Percentiles rank a stretch among this genome's conserved stretches.
Conservation (phyloP, 202 grass and related monocot genomes). For the Zoysia matrella region DNA sequence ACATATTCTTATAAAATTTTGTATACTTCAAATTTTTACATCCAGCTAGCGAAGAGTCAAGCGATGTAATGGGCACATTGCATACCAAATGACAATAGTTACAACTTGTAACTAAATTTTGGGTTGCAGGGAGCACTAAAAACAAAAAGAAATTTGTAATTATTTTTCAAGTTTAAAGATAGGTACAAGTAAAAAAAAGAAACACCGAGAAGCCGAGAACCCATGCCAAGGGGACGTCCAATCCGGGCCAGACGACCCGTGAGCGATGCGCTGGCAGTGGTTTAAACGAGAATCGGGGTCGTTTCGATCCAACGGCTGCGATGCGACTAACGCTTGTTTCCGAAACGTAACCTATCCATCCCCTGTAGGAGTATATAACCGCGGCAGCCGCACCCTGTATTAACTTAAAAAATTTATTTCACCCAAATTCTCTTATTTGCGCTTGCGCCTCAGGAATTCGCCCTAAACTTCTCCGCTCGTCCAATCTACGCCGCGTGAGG, state of each 20-base stretch:
- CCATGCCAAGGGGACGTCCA: neutral
- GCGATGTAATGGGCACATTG: neutral
- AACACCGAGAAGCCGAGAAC: neutral
- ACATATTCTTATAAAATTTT: no score
- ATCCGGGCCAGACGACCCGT: neutral
- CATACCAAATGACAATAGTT: neutral
- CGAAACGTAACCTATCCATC: neutral
- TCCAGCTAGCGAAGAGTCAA: no score
- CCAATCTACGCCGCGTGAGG: conserved; percentile 22
- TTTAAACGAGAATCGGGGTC: neutral
- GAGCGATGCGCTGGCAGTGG: neutral
- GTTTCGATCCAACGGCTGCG: conserved; percentile 32
- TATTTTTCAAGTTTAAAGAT: neutral
- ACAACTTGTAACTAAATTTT: no score
- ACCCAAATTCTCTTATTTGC: conserved; percentile 1
- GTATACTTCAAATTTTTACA: no score
- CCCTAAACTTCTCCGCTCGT: conserved; percentile 15
- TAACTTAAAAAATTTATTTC: neutral
- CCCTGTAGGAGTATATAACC: conserved; percentile 22
- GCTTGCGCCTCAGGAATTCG: neutral
- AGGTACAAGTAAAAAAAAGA: neutral
- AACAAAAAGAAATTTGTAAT: neutral
- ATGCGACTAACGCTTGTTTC: conserved; percentile 19
- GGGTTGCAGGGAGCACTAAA: neutral
- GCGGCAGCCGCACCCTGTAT: conserved; percentile 7